Base-by-base conservation (phyloP, 495 filamentous ascomycete species). In the Penicillium riverlandense region DNA sequence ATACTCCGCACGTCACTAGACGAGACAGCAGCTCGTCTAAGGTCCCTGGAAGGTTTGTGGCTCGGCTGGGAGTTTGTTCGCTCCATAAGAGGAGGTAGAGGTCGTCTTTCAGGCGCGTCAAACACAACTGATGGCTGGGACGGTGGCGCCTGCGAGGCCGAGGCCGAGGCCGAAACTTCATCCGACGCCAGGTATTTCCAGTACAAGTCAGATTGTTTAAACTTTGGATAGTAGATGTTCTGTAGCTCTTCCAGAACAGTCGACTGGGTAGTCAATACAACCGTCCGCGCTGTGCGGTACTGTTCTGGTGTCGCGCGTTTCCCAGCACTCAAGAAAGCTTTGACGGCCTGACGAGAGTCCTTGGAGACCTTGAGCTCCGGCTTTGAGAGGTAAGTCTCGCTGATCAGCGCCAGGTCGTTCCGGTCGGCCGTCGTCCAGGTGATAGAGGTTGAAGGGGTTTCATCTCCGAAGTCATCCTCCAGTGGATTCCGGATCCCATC, bases 401-500 rank as follows among this genome's bases (percentile, higher is more conserved):
- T 85, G 37, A 99, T 92, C 47, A 95, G 85, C 8, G 81, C 83
- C 46, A 99, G 72, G 53, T 97, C 92, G 30, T 78, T 82, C 35
- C 90, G 76, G 59, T 97, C 91, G 5, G 88, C 82, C 11, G 90
- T 77, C 8, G 80, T 85, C 91, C 91, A 97, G 22, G 77, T 74
- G 1, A 70, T 64, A n/a, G 78, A 76, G 13, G 78, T 66, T 5
- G 84, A 74, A 0, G 79, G 68, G 32, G 79, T 72, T 28, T 90
- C 85, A 37, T 85, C 80, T 30, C 78, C 79, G 49, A 77, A 72
- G 54, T 96, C 92, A 52, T 90, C 89, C 61, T 97, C 92, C 4
- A 99, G 69, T 6, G 94, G 94, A 58, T 92, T 95, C n/a, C 94
- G 83, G 55, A 97, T 84, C 1, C 94, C 90, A 68, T 97, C 92